phyloP scores from a whole-genome alignment of 306 rosid species.

The Luffa acutangula region DNA sequence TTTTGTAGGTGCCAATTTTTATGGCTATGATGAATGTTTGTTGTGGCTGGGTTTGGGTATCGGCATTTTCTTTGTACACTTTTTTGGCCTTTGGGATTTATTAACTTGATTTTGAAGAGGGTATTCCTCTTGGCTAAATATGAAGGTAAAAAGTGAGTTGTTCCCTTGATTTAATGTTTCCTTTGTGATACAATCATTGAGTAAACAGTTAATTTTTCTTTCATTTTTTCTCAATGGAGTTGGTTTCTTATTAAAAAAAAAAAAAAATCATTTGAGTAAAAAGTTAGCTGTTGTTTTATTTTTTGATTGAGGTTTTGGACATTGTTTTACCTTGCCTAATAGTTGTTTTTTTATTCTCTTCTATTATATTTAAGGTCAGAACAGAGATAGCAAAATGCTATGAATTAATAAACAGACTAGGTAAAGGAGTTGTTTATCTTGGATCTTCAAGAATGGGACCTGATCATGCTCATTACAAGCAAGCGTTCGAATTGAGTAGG shows the following conservation, averaged over 20 bases:
- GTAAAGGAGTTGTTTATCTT: constrained; percentile 77
- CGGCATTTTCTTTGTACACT: neutral
- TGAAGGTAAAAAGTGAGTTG: neutral
- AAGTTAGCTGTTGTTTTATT: neutral
- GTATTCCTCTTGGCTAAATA: neutral
- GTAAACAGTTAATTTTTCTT: neutral
- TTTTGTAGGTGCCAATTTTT: neutral
- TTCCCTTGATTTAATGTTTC: neutral
- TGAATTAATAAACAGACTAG: constrained; percentile 64
- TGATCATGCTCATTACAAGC: constrained; percentile 55
- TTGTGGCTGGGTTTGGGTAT: neutral
- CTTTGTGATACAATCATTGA: neutral
- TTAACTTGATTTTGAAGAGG: neutral
- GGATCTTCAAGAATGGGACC: constrained; percentile 88
- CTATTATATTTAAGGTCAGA: constrained; percentile 43
- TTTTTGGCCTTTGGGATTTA: neutral
- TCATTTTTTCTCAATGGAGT: no score
- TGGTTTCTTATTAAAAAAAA: no score
- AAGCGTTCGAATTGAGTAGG: constrained; percentile 51
- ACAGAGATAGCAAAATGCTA: constrained; percentile 75
- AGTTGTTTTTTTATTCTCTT: neutral
- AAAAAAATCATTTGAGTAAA: neutral
- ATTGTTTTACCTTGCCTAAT: neutral
- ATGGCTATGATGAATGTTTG: neutral
- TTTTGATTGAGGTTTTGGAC: neutral